Percentiles rank a stretch among this genome's conserved stretches.
Conservation (phyloP, 148 eudicot genomes). For the Rheum nobile region DNA sequence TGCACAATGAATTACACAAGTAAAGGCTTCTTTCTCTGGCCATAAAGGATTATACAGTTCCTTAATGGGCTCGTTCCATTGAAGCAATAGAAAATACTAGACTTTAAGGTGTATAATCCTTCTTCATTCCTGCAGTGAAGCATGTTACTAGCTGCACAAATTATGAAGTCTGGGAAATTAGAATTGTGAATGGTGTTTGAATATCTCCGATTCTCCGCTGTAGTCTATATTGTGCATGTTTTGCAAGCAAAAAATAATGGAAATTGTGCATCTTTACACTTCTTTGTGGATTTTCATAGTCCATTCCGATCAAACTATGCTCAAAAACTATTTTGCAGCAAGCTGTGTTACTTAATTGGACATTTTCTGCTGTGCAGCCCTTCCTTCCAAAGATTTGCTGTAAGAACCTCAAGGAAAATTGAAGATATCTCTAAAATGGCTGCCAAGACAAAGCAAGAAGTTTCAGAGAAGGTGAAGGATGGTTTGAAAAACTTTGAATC, state of each 20-base stretch:
- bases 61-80: constrained; percentile 27
- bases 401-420: constrained; percentile 54
- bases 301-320: background rate
- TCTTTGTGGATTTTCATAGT: too few relatives aligned
- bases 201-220: background rate
- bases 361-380: constrained; percentile 29
- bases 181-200: background rate
- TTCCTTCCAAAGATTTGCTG: constrained; percentile 75
- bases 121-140: constrained; percentile 9
- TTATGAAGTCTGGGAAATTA: constrained; percentile 10
- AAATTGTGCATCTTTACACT: too few relatives aligned
- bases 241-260: background rate
- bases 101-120: background rate
- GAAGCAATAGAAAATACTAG: constrained; percentile 22
- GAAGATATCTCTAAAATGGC: constrained; percentile 41
- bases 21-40: constrained; percentile 30
- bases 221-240: background rate
- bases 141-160: constrained; percentile 11
- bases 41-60: constrained; percentile 11
- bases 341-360: background rate
- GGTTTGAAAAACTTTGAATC: constrained; percentile 31
- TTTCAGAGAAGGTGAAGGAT: constrained; percentile 54
- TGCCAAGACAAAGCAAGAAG: constrained; percentile 37
- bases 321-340: background rate
- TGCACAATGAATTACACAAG: background rate